Evolutionary conservation across 305 asterid genomes (phyloP), one percentile per base, ranked within the genome.

Genomic region (Salvia sclarea): DNA sequence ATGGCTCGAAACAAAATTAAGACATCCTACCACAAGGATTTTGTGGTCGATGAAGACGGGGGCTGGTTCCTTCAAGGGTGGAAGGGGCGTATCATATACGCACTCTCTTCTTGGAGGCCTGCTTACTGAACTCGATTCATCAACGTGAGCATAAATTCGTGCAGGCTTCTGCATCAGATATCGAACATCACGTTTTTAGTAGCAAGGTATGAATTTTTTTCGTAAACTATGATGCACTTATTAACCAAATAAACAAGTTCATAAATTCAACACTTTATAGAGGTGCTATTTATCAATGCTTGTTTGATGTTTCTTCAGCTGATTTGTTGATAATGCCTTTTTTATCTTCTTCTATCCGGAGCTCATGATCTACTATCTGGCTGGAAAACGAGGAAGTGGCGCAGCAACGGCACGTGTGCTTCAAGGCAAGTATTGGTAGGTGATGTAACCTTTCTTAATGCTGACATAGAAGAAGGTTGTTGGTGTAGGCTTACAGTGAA

Each of bases 11-110:
- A 79, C n/a, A 76, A 86, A 60, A 83, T 75, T 6, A 68, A 78
- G 75, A 44, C 71, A 3, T 70, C 77, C 3, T 86, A 86, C 73
- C 83, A 83, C 79, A 90, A 86, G 69, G 93, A 92, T 72, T 92
- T 90, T 20, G 83, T 86, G 59, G 81, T 90, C 38, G 97, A 90
- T 35, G 85, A 83, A 78, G 95, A 90, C 61, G 87, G 90, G 61
- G 73, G 54, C 1, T 92, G 98, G 98, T 59, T 92, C 78, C 60
- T 92, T 80, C 98, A 84, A 75, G 98, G 98, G 40, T 92, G 98
- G 98, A 92, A 92, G 76, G 97, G 98, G 48, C 91, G 97, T 13
- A 85, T 88, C 8, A 20, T 88, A 3, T 88, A 71, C 22, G 96
- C 91, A 2, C 82, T 84, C 58, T 88, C 96, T 68, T 79, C 91